Percentiles rank a stretch among this genome's conserved stretches.
These are phyloP conservation scores for Trichoderma gamsii DNA, from an alignment of 495 filamentous ascomycete species.

Conservation along the genomic window DNA sequence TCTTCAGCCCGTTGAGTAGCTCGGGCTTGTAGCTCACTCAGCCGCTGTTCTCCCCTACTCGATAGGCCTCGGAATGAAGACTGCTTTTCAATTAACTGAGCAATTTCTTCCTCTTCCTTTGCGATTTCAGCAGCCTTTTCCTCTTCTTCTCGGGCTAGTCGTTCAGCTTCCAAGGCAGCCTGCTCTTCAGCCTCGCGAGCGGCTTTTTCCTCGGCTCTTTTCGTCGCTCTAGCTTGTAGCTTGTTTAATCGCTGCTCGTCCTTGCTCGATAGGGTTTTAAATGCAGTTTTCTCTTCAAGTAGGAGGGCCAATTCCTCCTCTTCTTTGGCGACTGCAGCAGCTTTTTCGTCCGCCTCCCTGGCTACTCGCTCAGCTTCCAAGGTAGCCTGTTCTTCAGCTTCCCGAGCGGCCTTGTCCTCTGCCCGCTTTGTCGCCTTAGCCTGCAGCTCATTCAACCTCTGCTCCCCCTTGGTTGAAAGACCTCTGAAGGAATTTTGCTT, in stretches of 20 bases:
- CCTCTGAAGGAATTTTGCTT: constrained; percentile 12
- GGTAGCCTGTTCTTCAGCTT: constrained; percentile 17
- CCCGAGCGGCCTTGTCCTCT: constrained; percentile 2
- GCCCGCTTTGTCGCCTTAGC: constrained; percentile 27
- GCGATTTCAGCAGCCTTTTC: constrained; percentile 25
- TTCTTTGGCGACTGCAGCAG: constrained; percentile 1
- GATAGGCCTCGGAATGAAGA: neutral
- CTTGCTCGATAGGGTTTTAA: neutral
- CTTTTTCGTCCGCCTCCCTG: constrained; percentile 14
- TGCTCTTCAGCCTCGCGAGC: constrained; percentile 21
- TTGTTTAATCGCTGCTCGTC: neutral
- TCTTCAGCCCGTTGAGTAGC: constrained; percentile 14
- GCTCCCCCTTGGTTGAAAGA: constrained; percentile 28
- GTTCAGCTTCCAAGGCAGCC: constrained; percentile 18
- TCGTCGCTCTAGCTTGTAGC: neutral
- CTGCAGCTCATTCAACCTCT: constrained; percentile 33
- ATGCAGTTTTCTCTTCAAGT: constrained; percentile 20
- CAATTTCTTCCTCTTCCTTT: neutral
- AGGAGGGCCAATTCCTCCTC: constrained; percentile 17
- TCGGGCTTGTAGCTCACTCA: neutral
- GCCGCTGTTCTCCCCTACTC: neutral
- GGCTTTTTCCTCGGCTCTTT: constrained; percentile 18
- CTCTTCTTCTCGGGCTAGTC: constrained; percentile 18
- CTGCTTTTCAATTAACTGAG: neutral
- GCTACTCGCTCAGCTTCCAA: constrained; percentile 19